Evolutionary conservation across 2,329 filamentous ascomycete genomes (phyloP), one percentile per base, ranked within the genome.

Genomic region (Penicillium sp.): DNA sequence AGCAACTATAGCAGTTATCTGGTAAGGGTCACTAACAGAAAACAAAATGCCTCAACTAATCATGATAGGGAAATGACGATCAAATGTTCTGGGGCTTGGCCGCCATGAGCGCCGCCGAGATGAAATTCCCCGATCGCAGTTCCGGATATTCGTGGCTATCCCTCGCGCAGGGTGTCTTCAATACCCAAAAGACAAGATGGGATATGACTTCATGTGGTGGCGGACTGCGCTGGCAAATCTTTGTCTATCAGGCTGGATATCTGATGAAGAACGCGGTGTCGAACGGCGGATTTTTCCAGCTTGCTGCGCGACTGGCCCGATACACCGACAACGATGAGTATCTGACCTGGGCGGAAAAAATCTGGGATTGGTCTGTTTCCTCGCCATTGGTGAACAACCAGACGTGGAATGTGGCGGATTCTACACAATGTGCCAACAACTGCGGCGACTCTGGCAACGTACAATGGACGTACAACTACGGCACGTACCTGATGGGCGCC

Each of bases 201-300:
- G 85, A 92, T 67, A 79, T 74, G 0, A 74, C 77, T 0, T 72
- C 76, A 36, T 95, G 90, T 64, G 79, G 78, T 24, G 90, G 90
- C 54, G 90, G 90, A 4, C 74, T 94, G 43, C 79, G 84, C 51
- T 93, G 89, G 89, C 90, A 95, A 75, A 90, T 95, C 60, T 92
- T 86, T 69, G 74, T 81, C 1, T 83, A 81, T 62, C 93, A 95
- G 67, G 84, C 85, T 56, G 90, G 90, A 13, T 86, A 91, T 68
- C 80, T 84, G 65, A 94, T 95, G 81, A 94, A 92, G 73, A 93
- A 93, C 74, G 81, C 85, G 15, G 83, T 92, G 61, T 86, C 85
- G 56, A 94, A 94, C 69, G 89, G 88, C 39, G 86, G 85, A n/a
- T 84, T 94, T 67, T 92, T 95, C 71, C 87, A 92, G 64, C 79